phyloP scores from a whole-genome alignment of 2,329 filamentous ascomycete genomes.

The Exophiala calicioides region DNA sequence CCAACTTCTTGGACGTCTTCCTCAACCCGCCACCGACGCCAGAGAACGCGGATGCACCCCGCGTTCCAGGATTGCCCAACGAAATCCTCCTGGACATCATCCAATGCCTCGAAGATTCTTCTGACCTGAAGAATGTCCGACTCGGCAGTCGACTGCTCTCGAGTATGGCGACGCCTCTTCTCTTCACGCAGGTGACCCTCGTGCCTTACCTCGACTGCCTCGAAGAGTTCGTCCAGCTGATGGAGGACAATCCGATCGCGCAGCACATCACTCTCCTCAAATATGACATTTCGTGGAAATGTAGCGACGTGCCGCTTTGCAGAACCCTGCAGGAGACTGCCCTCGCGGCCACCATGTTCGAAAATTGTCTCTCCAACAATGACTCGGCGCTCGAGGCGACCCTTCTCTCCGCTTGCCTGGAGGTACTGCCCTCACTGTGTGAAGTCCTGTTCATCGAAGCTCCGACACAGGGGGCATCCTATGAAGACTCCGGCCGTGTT shows the following conservation, averaged over 20 bases:
- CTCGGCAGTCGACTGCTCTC: background rate
- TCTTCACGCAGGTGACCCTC: background rate
- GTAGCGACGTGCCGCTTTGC: background rate
- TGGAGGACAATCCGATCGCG: background rate
- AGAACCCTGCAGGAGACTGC: background rate
- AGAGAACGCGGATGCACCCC: background rate
- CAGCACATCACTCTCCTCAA: background rate
- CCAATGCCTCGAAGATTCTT: background rate
- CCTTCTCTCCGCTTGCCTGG: background rate
- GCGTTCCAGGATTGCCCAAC: background rate
- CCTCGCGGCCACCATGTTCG: background rate
- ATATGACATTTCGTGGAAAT: background rate
- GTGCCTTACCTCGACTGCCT: slow-evolving; percentile 1
- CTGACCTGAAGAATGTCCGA: slow-evolving; percentile 4
- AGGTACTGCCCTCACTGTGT: background rate
- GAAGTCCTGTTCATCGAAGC: background rate
- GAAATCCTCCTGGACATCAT: slow-evolving; percentile 1
- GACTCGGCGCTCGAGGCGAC: background rate
- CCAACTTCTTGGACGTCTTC: background rate
- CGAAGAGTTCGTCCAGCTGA: background rate
- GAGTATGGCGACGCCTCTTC: background rate
- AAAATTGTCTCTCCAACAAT: background rate
- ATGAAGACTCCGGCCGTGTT: background rate
- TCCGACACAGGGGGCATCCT: background rate
- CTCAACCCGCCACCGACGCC: background rate